Evolutionary conservation across 2,329 filamentous ascomycete species (phyloP), one percentile per base, ranked within the genome.

Genomic region (Aureobasidium sp.): DNA sequence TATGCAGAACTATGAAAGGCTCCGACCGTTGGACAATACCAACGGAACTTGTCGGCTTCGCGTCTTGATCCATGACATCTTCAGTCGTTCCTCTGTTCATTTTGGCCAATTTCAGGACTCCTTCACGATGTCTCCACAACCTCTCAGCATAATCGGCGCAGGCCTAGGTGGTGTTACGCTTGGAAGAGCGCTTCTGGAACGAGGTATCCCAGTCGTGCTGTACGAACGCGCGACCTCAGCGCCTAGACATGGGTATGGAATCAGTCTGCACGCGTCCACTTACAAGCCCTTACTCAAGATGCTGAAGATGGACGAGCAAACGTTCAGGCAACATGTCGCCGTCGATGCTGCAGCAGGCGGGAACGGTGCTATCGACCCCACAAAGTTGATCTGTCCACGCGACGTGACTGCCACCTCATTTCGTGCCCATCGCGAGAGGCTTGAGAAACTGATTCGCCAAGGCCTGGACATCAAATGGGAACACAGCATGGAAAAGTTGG

Each of bases 161-260:
- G 79, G 78, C 6, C 70, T 80, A 17, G 72, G 74, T 14, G 78
- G 78, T 5, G 71, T 80, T 12, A 73, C 74, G 0, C 69, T 80
- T 1, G 71, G 68, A 8, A 71, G 70, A 47, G 71, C 68, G 62
- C 70, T 78, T 6, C 68, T 67, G 11, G 64, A 70, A 11, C 69
- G 67, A 24, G 70, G 70, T 12, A 73, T 77, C 39, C 64, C 62
- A 19, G 63, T 65, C 7, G 63, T 69, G 3, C 47, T 78, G 11
- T 75, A 72, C 61, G 75, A 77, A 49, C 70, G 70, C 60, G 68
- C 66, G 29, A 53, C 66, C 5, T 62, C 67, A 1, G 42, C 65
- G 3, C 66, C 68, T 4, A 65, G 72, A 44, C 67, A 75, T 64
- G 69, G 66, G 19, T 77, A 77, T 63, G 74, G 70, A 52, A 77